Evolutionary conservation across 441 rosid species (phyloP).

Genomic region (Croton laevigatus): DNA sequence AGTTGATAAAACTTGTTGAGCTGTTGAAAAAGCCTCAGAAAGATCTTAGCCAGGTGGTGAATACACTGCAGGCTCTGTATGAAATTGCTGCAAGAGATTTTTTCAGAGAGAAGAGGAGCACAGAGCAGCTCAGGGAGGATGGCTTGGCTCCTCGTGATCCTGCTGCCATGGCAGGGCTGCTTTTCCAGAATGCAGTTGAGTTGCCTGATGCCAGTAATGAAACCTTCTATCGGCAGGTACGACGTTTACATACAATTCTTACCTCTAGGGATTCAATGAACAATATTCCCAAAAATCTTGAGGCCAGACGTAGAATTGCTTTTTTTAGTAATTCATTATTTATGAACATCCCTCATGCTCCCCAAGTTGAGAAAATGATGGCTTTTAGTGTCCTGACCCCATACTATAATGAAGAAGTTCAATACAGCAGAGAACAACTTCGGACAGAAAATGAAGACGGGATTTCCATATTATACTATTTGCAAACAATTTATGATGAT

Average conservation of each 20-base stretch:
- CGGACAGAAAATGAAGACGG: conserved; percentile 87
- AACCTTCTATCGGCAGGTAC: conserved; percentile 67
- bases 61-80: conserved; percentile 72
- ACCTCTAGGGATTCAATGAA: conserved; percentile 82
- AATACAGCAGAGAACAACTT: conserved; percentile 82
- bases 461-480: conserved; percentile 73
- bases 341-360: conserved; percentile 96
- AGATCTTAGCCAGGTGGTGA: conserved; percentile 67
- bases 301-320: conserved; percentile 88
- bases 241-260: conserved; percentile 81
- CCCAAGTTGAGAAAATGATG: conserved; percentile 97
- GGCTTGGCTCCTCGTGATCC: conserved; percentile 72
- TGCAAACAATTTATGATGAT: conserved; percentile 81
- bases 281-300: conserved; percentile 71
- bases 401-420: conserved; percentile 81
- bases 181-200: conserved; percentile 63
- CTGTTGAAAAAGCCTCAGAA: conserved; percentile 47
- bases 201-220: conserved; percentile 63
- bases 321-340: conserved; percentile 93
- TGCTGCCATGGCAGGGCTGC: conserved; percentile 50
- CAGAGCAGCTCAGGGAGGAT: conserved; percentile 51
- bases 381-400: conserved; percentile 89
- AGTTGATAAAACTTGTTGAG: conserved; percentile 60
- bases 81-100: conserved; percentile 73
- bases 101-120: conserved; percentile 52